Evolutionary conservation across 2,329 filamentous ascomycete genomes (phyloP).

Genomic region (Mycosphaerella sp.): DNA sequence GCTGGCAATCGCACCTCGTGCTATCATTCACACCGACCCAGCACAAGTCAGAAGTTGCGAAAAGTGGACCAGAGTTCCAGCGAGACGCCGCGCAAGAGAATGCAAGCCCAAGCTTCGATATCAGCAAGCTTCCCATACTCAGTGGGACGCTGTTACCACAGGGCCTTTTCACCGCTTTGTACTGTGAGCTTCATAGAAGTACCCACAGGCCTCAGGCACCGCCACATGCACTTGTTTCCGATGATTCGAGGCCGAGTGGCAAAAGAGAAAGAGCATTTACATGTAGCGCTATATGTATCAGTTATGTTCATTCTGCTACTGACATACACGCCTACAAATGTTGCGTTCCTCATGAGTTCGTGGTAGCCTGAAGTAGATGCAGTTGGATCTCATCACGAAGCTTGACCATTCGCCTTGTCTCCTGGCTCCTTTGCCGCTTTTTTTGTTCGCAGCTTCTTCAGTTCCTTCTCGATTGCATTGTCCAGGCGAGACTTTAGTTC

Average conservation of each 20-base stretch:
- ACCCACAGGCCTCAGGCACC: too few relatives aligned
- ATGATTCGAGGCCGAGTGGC: background rate
- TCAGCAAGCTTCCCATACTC: too few relatives aligned
- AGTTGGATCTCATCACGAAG: constrained; percentile 13
- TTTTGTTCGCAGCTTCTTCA: constrained; percentile 63
- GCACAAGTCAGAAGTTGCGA: too few relatives aligned
- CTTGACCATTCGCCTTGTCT: constrained; percentile 23
- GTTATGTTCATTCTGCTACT: background rate
- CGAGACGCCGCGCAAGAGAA: too few relatives aligned
- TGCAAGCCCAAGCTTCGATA: too few relatives aligned
- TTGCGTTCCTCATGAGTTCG: background rate
- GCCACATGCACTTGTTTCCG: too few relatives aligned
- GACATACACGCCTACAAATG: background rate
- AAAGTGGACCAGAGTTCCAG: too few relatives aligned
- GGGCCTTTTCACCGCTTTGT: too few relatives aligned
- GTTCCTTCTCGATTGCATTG: constrained; percentile 66
- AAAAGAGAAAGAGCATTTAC: background rate
- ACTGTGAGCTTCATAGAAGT: too few relatives aligned
- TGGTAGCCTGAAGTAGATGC: background rate
- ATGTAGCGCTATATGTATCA: background rate
- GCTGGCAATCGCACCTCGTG: too few relatives aligned
- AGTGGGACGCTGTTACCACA: too few relatives aligned
- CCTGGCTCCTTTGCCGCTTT: constrained; percentile 43
- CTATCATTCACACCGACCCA: too few relatives aligned
- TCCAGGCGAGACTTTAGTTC: constrained; percentile 79